Base-by-base conservation (phyloP, 208 protist species). In the Trypanosoma scelopori region DNA sequence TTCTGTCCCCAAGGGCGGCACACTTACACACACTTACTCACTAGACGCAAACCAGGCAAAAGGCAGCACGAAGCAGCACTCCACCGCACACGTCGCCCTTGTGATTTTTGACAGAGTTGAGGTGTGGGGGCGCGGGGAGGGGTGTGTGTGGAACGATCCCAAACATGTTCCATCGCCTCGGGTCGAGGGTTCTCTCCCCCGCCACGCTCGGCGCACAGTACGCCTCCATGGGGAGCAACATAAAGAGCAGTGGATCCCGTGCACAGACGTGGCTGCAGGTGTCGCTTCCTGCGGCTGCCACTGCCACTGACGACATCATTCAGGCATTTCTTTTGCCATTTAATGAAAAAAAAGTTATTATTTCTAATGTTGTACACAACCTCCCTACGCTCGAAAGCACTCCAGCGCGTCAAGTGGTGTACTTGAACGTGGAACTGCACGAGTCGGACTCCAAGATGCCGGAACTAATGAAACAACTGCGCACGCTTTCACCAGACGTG, bases 361-460 rank as follows among this genome's bases (percentile, higher is more conserved):
- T 89, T 59, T 80, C 69, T 71, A 76, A 89, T 50, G 76, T 89
- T 27, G 69, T 74, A 2, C 84, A 84, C 65, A 74, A 79, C 22
- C 74, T 74, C 1, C 73, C 65, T 16, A 28, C 80, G 11, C 82
- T 79, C 66, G 84, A 89, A 59, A 80, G 75, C 53, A 69, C 65
- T 30, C 70, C 77, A 4, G 41, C 47, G 28, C 62, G 68, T 39
- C 71, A 83, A 63, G 86, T 80, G 67, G 81, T 91, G 52, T 90
- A 86, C 47, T 65, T 89, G 18, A 82, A 93, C 53, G 72, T 86
- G 15, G 79, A 88, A 25, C 82, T 74, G 20, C 65, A 92, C 68
- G 60, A 77, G 30, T 56, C 71, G 15, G 62, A 81, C 43, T 48
- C 65, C 4, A 12, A 3, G 22, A 84, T 92, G 78, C 35, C 79